phyloP scores from a whole-genome alignment of 1,139 yeast genomes.

The Wickerhamomyces sp. region DNA sequence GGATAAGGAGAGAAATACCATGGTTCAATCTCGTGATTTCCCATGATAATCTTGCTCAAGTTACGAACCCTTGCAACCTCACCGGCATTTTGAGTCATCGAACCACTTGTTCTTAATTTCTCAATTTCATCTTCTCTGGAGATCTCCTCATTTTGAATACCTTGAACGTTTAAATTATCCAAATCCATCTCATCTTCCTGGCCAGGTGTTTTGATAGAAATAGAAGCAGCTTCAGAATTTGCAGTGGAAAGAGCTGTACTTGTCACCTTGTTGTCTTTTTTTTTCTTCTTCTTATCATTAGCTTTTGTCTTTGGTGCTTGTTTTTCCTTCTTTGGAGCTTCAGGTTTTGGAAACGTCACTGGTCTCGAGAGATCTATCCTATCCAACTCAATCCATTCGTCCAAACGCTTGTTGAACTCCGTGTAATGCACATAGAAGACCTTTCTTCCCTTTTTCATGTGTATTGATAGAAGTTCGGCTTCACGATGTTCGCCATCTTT shows the following conservation, averaged over 20 bases:
- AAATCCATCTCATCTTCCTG: constrained; percentile 75
- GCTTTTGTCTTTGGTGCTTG: constrained; percentile 24
- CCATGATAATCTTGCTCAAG: constrained; percentile 70
- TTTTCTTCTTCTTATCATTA: constrained; percentile 26
- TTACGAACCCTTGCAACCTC: constrained; percentile 93
- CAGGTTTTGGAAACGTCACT: constrained; percentile 63
- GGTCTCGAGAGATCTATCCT: constrained; percentile 67
- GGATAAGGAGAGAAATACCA: constrained; percentile 99
- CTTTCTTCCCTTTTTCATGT: constrained; percentile 67
- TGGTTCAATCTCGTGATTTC: constrained; percentile 90
- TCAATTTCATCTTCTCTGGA: constrained; percentile 90
- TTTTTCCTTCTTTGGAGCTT: constrained; percentile 40
- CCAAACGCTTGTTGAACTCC: constrained; percentile 89
- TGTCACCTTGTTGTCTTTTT: constrained; percentile 15
- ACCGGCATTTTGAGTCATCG: constrained; percentile 87
- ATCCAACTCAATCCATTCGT: constrained; percentile 82
- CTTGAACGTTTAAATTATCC: constrained; percentile 82
- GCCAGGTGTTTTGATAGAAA: constrained; percentile 21
- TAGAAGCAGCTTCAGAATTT: too few relatives aligned
- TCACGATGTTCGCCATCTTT: constrained; percentile 76
- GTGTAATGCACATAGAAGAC: constrained; percentile 91
- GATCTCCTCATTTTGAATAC: constrained; percentile 61
- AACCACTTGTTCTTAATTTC: constrained; percentile 86
- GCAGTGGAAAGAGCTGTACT: constrained; percentile 17
- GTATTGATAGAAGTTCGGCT: constrained; percentile 83